Conservation (phyloP, 1,284 basidiomycete species). For the Sporisorium graminicola region DNA sequence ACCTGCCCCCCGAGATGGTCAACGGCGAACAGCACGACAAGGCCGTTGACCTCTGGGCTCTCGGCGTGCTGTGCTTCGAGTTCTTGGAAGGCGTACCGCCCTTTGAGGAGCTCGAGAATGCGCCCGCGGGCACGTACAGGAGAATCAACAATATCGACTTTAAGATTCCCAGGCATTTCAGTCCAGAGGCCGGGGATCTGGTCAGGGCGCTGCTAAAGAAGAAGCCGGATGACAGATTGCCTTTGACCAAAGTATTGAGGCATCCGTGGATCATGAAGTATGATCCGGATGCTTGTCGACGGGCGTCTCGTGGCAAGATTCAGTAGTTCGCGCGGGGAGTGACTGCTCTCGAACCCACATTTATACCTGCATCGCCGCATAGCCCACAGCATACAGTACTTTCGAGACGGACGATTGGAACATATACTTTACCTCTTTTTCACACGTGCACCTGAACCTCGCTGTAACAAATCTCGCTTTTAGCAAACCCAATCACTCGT, state of each 20-base stretch:
- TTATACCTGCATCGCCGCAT: slow-evolving; percentile 2
- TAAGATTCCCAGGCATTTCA: slow-evolving; percentile 60
- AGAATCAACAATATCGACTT: slow-evolving; percentile 63
- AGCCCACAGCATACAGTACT: neutral
- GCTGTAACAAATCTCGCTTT: no score
- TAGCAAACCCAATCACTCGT: no score
- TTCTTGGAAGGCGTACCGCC: slow-evolving; percentile 92
- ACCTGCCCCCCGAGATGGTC: slow-evolving; percentile 98
- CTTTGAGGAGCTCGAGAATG: slow-evolving; percentile 83
- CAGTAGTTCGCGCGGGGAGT: slow-evolving; percentile 8
- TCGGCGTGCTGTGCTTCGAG: slow-evolving; percentile 95
- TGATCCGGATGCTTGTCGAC: slow-evolving; percentile 64
- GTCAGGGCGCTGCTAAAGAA: slow-evolving; percentile 80
- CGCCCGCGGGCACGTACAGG: slow-evolving; percentile 71
- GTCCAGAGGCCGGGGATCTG: slow-evolving; percentile 55
- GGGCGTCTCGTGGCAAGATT: slow-evolving; percentile 55
- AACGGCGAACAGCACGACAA: slow-evolving; percentile 87
- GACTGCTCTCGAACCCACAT: neutral
- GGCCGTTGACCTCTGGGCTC: slow-evolving; percentile 94
- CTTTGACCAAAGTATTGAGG: slow-evolving; percentile 81
- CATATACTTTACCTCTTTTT: no score
- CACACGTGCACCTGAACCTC: no score
- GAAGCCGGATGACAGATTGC: slow-evolving; percentile 84
- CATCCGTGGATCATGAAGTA: slow-evolving; percentile 96
- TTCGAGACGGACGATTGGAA: no score